Conservation (phyloP, 1,284 basidiomycete genomes). For the Schizopora paradoxa region DNA sequence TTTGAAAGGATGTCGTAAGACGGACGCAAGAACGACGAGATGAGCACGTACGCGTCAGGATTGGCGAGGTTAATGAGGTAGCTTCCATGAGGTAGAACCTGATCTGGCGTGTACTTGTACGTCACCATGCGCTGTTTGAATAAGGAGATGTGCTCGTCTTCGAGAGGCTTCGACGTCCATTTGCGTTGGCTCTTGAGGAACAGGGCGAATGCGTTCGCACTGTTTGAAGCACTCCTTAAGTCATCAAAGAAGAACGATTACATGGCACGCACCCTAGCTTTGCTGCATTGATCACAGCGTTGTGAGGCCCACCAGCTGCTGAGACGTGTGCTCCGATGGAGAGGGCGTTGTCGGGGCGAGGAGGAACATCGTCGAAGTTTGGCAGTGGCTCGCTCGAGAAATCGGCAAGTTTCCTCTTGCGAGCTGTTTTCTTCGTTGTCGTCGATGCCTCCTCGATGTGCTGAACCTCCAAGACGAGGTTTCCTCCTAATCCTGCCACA, state of each 20-base stretch:
- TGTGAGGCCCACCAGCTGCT: constrained; percentile 74
- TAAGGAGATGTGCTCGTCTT: constrained; percentile 39
- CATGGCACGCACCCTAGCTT: constrained; percentile 50
- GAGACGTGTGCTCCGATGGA: constrained; percentile 85
- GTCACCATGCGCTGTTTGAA: constrained; percentile 57
- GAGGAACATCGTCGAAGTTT: too few relatives aligned
- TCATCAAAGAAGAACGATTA: background rate
- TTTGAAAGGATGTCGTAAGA: background rate
- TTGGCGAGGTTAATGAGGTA: constrained; percentile 86
- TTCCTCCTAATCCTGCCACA: too few relatives aligned
- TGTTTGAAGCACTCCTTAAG: constrained; percentile 24
- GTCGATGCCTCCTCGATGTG: too few relatives aligned
- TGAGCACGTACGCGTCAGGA: constrained; percentile 55
- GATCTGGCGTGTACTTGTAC: constrained; percentile 51
- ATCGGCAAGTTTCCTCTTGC: too few relatives aligned
- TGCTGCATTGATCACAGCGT: constrained; percentile 66
- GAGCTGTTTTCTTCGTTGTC: too few relatives aligned
- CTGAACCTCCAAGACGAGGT: too few relatives aligned
- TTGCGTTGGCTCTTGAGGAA: constrained; percentile 82
- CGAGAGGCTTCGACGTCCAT: constrained; percentile 65
- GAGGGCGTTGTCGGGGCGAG: too few relatives aligned
- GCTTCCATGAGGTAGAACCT: constrained; percentile 77
- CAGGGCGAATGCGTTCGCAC: constrained; percentile 78
- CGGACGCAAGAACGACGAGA: background rate
- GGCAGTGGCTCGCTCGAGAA: too few relatives aligned